A percentile compares a stretch with the other conserved stretches of the same genome.
Conservation (phyloP, 2,329 filamentous ascomycete species). For the Pseudogymnoascus sp. region DNA sequence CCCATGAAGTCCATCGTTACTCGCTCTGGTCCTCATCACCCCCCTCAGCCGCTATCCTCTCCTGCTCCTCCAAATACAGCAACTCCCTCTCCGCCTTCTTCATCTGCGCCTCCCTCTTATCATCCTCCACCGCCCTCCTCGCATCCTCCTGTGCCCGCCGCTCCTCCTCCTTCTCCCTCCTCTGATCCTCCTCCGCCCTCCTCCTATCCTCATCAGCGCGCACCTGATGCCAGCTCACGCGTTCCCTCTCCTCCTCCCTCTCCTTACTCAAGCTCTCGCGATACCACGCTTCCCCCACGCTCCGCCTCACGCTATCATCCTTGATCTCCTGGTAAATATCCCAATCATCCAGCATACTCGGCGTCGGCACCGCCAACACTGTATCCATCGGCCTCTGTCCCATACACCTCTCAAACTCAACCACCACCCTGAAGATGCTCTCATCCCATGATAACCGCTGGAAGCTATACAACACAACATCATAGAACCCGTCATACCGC, state of each 20-base stretch:
- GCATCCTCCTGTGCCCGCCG: neutral
- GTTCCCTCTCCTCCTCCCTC: constrained; percentile 12
- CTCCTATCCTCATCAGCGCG: neutral
- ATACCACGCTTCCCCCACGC: constrained; percentile 31
- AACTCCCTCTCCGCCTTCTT: neutral
- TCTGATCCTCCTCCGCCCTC: constrained; percentile 10
- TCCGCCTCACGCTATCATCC: constrained; percentile 30
- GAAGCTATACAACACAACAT: constrained; percentile 11
- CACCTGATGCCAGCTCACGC: constrained; percentile 13
- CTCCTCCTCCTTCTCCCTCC: constrained; percentile 11
- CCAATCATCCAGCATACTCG: constrained; percentile 51
- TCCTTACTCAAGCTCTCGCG: constrained; percentile 12
- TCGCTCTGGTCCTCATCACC: too few species aligned
- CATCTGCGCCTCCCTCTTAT: neutral
- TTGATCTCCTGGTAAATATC: constrained; percentile 38
- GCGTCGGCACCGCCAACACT: constrained; percentile 38
- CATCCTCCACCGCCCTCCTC: neutral
- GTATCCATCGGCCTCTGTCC: constrained; percentile 36
- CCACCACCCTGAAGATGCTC: constrained; percentile 11
- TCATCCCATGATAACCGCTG: neutral
- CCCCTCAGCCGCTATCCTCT: neutral
- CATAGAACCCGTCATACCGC: constrained; percentile 50
- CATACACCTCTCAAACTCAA: constrained; percentile 38
- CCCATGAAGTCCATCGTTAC: neutral
- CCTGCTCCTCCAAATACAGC: neutral